Conservation (phyloP, 495 filamentous ascomycete species). For the Diplogelasinospora grovesii region DNA sequence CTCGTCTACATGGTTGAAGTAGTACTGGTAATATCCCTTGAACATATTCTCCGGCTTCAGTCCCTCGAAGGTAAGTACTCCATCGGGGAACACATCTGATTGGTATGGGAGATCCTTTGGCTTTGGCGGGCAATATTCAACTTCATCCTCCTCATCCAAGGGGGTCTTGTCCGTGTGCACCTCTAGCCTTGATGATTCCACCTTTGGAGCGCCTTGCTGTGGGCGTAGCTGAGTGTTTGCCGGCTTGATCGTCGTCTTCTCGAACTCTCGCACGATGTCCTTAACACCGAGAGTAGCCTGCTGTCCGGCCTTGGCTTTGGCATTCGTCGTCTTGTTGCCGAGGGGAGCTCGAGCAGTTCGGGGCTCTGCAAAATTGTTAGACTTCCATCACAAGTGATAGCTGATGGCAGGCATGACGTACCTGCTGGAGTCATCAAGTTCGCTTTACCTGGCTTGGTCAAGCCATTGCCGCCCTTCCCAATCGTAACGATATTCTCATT, state of each 20-base stretch:
- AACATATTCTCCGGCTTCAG: constrained; percentile 58
- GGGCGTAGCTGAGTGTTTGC: constrained; percentile 27
- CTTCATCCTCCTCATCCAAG: constrained; percentile 52
- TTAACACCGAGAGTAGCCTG: constrained; percentile 43
- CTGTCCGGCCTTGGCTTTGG: constrained; percentile 66
- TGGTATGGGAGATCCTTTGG: constrained; percentile 61
- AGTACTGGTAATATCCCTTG: constrained; percentile 57
- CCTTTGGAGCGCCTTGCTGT: constrained; percentile 37
- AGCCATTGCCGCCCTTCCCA: constrained; percentile 48
- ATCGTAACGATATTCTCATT: constrained; percentile 57
- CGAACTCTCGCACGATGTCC: constrained; percentile 30
- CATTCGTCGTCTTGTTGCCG: constrained; percentile 94
- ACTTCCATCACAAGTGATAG: not conserved
- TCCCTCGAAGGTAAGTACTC: constrained; percentile 40
- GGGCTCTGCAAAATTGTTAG: constrained; percentile 40
- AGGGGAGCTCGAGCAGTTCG: constrained; percentile 66
- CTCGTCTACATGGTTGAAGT: constrained; percentile 58
- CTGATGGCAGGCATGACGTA: not conserved
- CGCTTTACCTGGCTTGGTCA: constrained; percentile 40
- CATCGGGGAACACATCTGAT: constrained; percentile 66
- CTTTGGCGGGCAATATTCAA: constrained; percentile 42
- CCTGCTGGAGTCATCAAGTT: constrained; percentile 66
- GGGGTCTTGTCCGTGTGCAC: constrained; percentile 32
- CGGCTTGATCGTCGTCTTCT: constrained; percentile 35
- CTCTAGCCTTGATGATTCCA: constrained; percentile 38